A percentile compares a stretch with the other conserved stretches of the same genome.
Evolutionary conservation across 768 basidiomycete genomes (phyloP).

Genomic region (Pholiota molesta): DNA sequence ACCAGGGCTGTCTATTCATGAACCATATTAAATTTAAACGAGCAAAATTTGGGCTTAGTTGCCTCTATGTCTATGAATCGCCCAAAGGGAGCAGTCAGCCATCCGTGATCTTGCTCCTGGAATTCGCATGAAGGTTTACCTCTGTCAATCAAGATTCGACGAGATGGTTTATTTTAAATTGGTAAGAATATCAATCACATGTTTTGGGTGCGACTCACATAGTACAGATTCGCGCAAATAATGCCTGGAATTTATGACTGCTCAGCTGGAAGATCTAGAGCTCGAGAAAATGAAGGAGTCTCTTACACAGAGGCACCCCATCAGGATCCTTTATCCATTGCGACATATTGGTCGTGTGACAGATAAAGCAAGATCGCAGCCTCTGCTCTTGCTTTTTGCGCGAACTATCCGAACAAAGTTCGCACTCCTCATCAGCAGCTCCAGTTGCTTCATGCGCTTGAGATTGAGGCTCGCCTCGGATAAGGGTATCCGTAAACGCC

Average conservation of each 20-base stretch:
- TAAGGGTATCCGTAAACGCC: not conserved
- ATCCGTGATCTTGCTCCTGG: not conserved
- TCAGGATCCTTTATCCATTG: constrained; percentile 1
- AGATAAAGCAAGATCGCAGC: constrained; percentile 5
- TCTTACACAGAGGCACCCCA: constrained; percentile 5
- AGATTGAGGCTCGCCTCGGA: not conserved
- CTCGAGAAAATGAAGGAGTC: not conserved
- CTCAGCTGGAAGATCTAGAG: not conserved
- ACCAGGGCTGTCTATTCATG: no score
- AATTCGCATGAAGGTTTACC: not conserved
- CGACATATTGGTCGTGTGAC: constrained; percentile 10
- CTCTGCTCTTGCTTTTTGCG: not conserved
- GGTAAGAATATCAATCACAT: not conserved
- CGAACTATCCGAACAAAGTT: not conserved
- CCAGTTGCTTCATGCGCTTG: not conserved
- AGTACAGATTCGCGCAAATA: constrained; percentile 8
- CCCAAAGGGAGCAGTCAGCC: no score
- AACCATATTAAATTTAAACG: no score
- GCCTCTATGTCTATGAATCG: not conserved
- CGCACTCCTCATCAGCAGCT: not conserved
- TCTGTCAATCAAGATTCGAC: not conserved
- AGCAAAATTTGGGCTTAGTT: not conserved
- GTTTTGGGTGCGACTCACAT: not conserved
- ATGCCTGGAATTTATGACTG: constrained; percentile 1
- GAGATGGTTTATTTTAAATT: not conserved